Evolutionary conservation across 2,329 filamentous ascomycete species (phyloP), one percentile per base, ranked within the genome.

Genomic region (Apiospora rasikravindrae): DNA sequence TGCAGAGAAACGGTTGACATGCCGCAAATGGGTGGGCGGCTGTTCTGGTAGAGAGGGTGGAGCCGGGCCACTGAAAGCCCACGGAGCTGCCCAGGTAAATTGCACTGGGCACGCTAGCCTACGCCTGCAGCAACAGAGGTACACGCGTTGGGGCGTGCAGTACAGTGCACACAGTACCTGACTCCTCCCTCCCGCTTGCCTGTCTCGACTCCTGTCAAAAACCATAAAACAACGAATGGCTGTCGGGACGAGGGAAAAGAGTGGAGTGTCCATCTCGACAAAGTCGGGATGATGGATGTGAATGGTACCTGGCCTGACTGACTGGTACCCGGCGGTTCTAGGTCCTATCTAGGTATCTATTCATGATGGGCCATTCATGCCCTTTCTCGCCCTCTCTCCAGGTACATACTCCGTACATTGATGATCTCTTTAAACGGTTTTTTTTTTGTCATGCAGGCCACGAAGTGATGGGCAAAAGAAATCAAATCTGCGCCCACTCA

Each of bases 211-310:
- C 57, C 57, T 64, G 57, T 64, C 57, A 64, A 64, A 61, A 64
- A 64, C 57, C 33, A 64, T 64, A 64, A 64, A 64, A 64, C 57
- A 40, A 40, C 29, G 53, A 61, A 61, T 61, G 53, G 29, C 53
- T 61, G 57, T 22, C 33, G 57, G 57, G 57, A 64, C 57, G 57
- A 57, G 51, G 53, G 53, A 37, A 61, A 61, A 22, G 29, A 37
- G 53, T 61, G 53, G 53, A 22, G 53, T 61, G 53, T 22, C 57
- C 57, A 64, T 40, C 57, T 40, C 57, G 57, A 64, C 57, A 40
- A 40, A 53, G 53, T 61, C 53, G 53, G 53, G 57, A 64, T 64
- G 57, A 64, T 64, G 33, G 57, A 24, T 11, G 26, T 10, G 22
- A 49, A 40, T 40, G 19, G 29, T 64, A 37, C 29, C 29, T 64